These are phyloP conservation scores for Kwoniella dejecticola DNA, from an alignment of 768 basidiomycete species.

Conservation along the genomic window DNA sequence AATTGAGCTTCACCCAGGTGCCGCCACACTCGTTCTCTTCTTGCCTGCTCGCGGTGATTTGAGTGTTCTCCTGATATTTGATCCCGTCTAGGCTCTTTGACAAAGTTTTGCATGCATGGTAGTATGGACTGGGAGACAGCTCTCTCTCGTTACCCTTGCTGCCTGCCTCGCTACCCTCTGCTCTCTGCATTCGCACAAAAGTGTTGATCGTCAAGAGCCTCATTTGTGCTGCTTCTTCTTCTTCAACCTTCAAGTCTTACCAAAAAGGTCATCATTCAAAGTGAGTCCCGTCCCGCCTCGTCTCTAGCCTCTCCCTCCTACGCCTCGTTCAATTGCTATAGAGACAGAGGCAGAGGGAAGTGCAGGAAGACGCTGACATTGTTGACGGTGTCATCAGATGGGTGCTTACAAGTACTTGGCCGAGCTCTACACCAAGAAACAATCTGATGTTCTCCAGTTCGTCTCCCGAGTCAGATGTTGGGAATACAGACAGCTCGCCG, in stretches of 20 bases:
- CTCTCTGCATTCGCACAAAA: not conserved
- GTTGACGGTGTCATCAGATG: slow-evolving; percentile 37
- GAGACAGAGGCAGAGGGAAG: too few relatives aligned
- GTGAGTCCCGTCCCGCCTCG: slow-evolving; percentile 1
- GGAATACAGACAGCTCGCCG: slow-evolving; percentile 98
- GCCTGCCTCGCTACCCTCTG: not conserved
- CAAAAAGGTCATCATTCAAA: slow-evolving; percentile 22
- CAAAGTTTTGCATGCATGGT: slow-evolving; percentile 5
- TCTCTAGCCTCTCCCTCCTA: not conserved
- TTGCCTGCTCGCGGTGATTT: not conserved
- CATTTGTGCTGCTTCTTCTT: not conserved
- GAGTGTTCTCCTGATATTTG: not conserved
- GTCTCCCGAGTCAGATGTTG: slow-evolving; percentile 97
- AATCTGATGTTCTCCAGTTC: slow-evolving; percentile 79
- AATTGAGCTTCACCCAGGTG: not conserved
- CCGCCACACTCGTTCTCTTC: not conserved
- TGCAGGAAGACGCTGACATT: not conserved
- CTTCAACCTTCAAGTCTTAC: slow-evolving; percentile 26
- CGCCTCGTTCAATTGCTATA: not conserved
- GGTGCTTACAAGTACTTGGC: slow-evolving; percentile 74
- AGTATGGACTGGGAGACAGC: too few relatives aligned
- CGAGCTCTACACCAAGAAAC: slow-evolving; percentile 89
- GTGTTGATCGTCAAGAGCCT: not conserved
- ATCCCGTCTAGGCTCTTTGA: not conserved
- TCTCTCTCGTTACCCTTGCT: slow-evolving; percentile 4